Conservation (phyloP, 805 yeast genomes). For the Yamadazyma endophytica region DNA sequence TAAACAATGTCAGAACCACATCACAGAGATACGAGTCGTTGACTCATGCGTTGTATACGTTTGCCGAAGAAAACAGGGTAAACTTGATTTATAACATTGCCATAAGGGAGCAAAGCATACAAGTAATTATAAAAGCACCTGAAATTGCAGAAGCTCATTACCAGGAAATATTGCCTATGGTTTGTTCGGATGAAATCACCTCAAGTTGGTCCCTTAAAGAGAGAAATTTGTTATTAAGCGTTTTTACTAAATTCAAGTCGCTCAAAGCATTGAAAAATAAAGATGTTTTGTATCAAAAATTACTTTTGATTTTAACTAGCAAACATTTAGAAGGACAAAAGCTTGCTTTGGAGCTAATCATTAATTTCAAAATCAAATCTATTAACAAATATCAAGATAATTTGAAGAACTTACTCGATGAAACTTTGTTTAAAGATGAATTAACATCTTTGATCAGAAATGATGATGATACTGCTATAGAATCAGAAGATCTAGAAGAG, state of each 20-base stretch:
- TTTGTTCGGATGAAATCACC: conserved; percentile 35
- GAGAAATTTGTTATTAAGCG: conserved; percentile 51
- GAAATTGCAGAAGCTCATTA: conserved; percentile 65
- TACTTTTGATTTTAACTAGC: conserved; percentile 57
- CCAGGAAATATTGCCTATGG: conserved; percentile 50
- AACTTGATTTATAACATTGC: conserved; percentile 37
- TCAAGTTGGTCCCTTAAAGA: conserved; percentile 47
- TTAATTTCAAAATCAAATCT: conserved; percentile 57
- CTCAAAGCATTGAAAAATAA: conserved; percentile 52
- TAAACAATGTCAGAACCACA: no score
- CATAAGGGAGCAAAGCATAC: conserved; percentile 54
- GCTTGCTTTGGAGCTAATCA: conserved; percentile 63
- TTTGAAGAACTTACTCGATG: conserved; percentile 72
- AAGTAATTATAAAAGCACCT: conserved; percentile 57
- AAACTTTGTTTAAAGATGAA: conserved; percentile 82
- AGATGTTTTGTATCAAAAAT: conserved; percentile 48
- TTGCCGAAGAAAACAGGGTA: conserved; percentile 32
- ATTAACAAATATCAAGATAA: conserved; percentile 70
- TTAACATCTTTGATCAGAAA: conserved; percentile 57
- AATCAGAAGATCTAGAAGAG: conserved; percentile 51
- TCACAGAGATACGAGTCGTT: no score
- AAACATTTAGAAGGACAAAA: conserved; percentile 62
- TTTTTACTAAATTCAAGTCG: conserved; percentile 62
- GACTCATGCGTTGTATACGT: no score
- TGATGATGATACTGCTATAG: conserved; percentile 48